Evolutionary conservation across 1,284 basidiomycete species (phyloP), one percentile per base, ranked within the genome.

Genomic region (Rhizoctonia solani): DNA sequence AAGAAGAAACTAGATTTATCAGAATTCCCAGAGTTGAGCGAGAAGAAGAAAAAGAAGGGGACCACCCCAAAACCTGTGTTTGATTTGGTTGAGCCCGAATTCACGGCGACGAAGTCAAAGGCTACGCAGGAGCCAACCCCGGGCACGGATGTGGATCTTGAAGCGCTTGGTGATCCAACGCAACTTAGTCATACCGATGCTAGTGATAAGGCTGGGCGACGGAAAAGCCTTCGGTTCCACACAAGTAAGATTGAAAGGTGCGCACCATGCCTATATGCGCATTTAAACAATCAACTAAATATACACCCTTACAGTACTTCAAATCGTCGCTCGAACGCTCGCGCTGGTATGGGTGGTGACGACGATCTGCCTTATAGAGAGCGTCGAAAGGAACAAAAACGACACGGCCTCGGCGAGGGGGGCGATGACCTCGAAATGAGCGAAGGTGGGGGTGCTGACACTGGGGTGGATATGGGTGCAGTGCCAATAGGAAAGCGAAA

Each of bases 351-450:
- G 39, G 88, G 89, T 52, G 92, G 92, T 25, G 95, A 98, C 76
- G 94, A 96, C 73, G 95, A 98, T 75, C 81, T 94, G 65, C 92
- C 92, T 23, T 91, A 93, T 73, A 82, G 83, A 44, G 88, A 89
- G 71, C 47, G 50, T 80, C 87, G 47, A 81, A 80, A 77, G 86
- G 82, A 75, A 83, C 84, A 70, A 81, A 82, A 74, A 85, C 87
- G 68, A 77, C 78, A 79, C 72, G 76, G 76, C 67, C 77, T 77
- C 68, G 83, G 80, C 52, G 78, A 78, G 73, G 85, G 79, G 30
- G 90, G 87, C 1, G 87, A 83, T 37, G 89, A 92, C 73, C 77
- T 75, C 3, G 70, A 69, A 6, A 59, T 92, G 72, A n/a, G n/a
- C n/a, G 84, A 88, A 69, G 85, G 83, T 68, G 80, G 76, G 23